Evolutionary conservation across 805 yeast genomes (phyloP).

Genomic region (Maudiozyma bulderi): DNA sequence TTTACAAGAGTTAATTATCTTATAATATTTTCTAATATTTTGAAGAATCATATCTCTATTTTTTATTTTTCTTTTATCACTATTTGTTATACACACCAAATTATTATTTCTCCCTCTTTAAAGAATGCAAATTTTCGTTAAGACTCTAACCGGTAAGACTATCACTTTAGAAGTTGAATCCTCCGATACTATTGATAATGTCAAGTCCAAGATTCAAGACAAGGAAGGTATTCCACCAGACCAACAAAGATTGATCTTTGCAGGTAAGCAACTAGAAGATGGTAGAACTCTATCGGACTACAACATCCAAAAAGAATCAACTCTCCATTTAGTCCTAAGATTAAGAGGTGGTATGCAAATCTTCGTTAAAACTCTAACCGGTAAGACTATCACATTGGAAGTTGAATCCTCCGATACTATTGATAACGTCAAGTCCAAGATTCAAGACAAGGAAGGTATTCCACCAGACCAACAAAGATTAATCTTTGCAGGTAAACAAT

Average conservation of each 20-base stretch:
- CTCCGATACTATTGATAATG: no score
- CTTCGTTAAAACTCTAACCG: constrained; percentile 82
- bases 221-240: no score
- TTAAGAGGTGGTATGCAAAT: constrained; percentile 85
- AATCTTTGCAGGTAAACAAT: constrained; percentile 92
- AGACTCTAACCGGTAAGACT: constrained; percentile 85
- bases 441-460: no score
- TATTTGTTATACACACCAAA: neutral
- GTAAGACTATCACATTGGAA: constrained; percentile 80
- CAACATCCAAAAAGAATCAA: constrained; percentile 92
- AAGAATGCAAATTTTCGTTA: constrained; percentile 78
- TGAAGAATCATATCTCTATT: neutral
- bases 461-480: constrained; percentile 96
- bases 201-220: no score
- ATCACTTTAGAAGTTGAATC: constrained; percentile 85
- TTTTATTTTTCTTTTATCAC: neutral
- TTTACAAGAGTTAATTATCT: no score
- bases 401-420: constrained; percentile 90
- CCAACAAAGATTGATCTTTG: constrained; percentile 90
- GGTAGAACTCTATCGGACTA: constrained; percentile 91
- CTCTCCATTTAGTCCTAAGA: constrained; percentile 75
- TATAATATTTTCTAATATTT: no score
- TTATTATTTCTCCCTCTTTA: neutral
- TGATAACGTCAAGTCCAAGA: no score
- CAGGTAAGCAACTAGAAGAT: constrained; percentile 94